phyloP scores from a whole-genome alignment of 2,329 filamentous ascomycete genomes.

The Talaromyces sp. region DNA sequence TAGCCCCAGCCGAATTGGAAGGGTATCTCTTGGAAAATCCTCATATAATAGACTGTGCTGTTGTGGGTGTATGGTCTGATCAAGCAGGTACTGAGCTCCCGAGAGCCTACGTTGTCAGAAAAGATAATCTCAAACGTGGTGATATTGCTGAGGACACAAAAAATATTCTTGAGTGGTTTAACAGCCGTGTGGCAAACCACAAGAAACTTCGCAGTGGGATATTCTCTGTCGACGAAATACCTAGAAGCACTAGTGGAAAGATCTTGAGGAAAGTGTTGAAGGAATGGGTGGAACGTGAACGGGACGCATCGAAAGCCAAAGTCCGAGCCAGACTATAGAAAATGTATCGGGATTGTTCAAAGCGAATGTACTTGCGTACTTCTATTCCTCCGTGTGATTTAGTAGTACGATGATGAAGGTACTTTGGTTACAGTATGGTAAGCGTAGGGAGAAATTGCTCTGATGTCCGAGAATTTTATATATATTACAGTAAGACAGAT shows the following conservation, averaged over 20 bases:
- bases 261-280: not conserved
- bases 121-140: not conserved
- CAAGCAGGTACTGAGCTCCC: slow-evolving; percentile 39
- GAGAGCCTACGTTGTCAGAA: slow-evolving; percentile 35
- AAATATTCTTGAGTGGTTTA: not conserved
- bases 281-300: not conserved
- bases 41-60: slow-evolving; percentile 35
- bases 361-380: too few relatives aligned
- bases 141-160: not conserved
- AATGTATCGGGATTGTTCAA: too few relatives aligned
- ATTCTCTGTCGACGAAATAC: not conserved
- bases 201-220: slow-evolving; percentile 34
- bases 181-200: slow-evolving; percentile 28
- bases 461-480: too few relatives aligned
- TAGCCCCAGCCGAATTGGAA: slow-evolving; percentile 40
- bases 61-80: slow-evolving; percentile 26
- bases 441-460: too few relatives aligned
- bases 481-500: too few relatives aligned
- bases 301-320: not conserved
- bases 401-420: too few relatives aligned
- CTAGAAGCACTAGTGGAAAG: not conserved
- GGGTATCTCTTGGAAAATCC: slow-evolving; percentile 37
- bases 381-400: too few relatives aligned
- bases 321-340: not conserved
- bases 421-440: too few relatives aligned